Conservation (phyloP, 176 grass and related monocot species). For the Oropetium thomaeum region DNA sequence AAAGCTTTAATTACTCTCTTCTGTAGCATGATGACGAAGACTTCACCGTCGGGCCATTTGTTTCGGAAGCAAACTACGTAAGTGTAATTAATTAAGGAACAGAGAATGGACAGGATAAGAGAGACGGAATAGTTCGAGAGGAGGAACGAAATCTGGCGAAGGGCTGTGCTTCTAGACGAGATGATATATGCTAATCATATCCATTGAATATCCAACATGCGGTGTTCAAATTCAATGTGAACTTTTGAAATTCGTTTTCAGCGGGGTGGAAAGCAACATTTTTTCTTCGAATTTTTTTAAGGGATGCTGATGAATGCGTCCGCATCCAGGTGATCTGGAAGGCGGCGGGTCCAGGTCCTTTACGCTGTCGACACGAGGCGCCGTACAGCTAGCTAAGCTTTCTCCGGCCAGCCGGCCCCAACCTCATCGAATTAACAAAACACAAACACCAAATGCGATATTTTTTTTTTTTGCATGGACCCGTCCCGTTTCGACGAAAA, state of each 20-base stretch:
- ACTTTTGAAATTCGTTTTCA: slow-evolving; percentile 8
- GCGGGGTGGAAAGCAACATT: not conserved
- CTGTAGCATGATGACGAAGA: not conserved
- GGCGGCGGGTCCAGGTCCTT: not conserved
- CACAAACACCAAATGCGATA: not conserved
- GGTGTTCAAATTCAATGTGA: not conserved
- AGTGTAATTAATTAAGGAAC: no score
- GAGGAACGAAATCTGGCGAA: not conserved
- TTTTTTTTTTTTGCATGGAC: not conserved
- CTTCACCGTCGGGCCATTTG: not conserved
- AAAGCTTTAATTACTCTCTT: slow-evolving; percentile 2
- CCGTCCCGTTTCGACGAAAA: not conserved
- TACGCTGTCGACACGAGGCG: slow-evolving; percentile 13
- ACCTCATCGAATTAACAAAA: slow-evolving; percentile 15
- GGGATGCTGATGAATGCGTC: not conserved
- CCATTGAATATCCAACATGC: not conserved
- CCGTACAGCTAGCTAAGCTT: slow-evolving; percentile 14
- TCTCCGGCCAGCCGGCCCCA: not conserved
- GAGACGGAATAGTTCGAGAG: not conserved
- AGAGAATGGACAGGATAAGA: not conserved
- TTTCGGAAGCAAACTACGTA: not conserved
- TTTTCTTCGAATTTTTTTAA: not conserved
- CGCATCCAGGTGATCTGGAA: slow-evolving; percentile 17
- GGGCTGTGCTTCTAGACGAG: not conserved
- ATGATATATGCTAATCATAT: not conserved